Conservation (phyloP, 2,329 filamentous ascomycete genomes). For the Neurospora sp. region DNA sequence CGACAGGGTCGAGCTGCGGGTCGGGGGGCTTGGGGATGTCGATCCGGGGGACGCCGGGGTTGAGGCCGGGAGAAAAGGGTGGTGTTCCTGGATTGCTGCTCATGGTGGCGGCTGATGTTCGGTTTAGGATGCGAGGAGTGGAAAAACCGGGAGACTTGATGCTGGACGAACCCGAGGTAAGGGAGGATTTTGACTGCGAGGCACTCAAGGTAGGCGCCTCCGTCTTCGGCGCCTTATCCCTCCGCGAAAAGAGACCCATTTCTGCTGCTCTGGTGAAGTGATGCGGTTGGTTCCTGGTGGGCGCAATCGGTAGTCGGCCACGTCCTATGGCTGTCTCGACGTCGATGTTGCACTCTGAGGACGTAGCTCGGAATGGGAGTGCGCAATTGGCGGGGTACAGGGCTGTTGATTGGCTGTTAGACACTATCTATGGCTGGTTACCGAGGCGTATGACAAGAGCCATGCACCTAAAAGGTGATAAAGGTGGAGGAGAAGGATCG, state of each 20-base stretch:
- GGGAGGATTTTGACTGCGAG: slow-evolving; percentile 39
- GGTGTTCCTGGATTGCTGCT: slow-evolving; percentile 33
- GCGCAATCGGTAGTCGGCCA: slow-evolving; percentile 7
- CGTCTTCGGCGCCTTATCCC: slow-evolving; percentile 38
- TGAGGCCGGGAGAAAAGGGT: slow-evolving; percentile 41
- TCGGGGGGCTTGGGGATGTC: slow-evolving; percentile 79
- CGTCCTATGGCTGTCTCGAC: neutral
- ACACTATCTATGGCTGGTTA: neutral
- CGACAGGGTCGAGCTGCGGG: slow-evolving; percentile 77
- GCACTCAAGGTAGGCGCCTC: slow-evolving; percentile 21
- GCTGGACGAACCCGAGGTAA: slow-evolving; percentile 42
- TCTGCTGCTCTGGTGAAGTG: slow-evolving; percentile 12
- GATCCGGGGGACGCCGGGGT: slow-evolving; percentile 54
- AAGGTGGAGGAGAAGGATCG: neutral
- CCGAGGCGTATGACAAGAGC: neutral
- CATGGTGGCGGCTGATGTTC: slow-evolving; percentile 40
- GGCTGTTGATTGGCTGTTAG: neutral
- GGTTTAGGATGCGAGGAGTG: slow-evolving; percentile 33
- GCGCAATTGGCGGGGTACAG: neutral
- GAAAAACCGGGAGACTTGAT: slow-evolving; percentile 28
- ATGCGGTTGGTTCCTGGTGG: slow-evolving; percentile 1
- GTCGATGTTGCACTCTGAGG: neutral
- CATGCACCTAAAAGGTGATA: neutral
- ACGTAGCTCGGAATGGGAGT: neutral
- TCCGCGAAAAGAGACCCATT: slow-evolving; percentile 50